phyloP scores from a whole-genome alignment of 208 protist genomes.

The Trypanosoma brucei region DNA sequence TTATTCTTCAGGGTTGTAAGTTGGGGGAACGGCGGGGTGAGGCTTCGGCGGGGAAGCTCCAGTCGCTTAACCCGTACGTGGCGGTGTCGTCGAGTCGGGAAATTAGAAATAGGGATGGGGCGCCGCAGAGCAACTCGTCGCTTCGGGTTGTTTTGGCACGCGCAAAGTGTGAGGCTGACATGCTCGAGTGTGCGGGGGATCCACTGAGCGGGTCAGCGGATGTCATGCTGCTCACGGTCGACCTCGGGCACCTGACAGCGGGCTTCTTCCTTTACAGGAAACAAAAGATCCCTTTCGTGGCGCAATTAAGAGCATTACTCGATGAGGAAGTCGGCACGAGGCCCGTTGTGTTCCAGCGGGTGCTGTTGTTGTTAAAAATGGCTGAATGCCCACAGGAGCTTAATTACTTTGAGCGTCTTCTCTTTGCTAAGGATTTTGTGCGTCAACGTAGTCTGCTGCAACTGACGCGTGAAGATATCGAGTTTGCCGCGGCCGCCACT shows the following conservation, averaged over 20 bases:
- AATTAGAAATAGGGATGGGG: background rate
- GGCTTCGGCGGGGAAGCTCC: constrained; percentile 10
- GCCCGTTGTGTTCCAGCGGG: constrained; percentile 17
- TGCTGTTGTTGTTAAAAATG: constrained; percentile 23
- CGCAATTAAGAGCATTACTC: constrained; percentile 15
- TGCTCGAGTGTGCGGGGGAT: background rate
- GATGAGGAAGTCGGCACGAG: constrained; percentile 1
- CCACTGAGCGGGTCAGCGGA: constrained; percentile 2
- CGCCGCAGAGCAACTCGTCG: background rate
- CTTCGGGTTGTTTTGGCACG: constrained; percentile 2
- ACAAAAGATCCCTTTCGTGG: constrained; percentile 3
- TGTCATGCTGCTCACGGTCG: constrained; percentile 17
- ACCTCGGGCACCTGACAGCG: constrained; percentile 11
- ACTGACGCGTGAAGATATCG: constrained; percentile 9
- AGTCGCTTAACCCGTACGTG: constrained; percentile 23
- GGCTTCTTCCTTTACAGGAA: constrained; percentile 16
- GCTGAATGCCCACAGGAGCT: constrained; percentile 11
- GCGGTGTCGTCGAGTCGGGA: background rate
- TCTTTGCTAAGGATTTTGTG: constrained; percentile 9
- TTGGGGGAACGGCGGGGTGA: constrained; percentile 7
- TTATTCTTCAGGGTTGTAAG: constrained; percentile 47
- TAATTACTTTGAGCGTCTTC: constrained; percentile 18
- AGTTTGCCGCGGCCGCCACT: background rate
- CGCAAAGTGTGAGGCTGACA: constrained; percentile 5
- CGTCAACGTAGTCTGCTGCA: constrained; percentile 1